phyloP scores from a whole-genome alignment of 1,139 yeast species.

The Pichia sp. region DNA sequence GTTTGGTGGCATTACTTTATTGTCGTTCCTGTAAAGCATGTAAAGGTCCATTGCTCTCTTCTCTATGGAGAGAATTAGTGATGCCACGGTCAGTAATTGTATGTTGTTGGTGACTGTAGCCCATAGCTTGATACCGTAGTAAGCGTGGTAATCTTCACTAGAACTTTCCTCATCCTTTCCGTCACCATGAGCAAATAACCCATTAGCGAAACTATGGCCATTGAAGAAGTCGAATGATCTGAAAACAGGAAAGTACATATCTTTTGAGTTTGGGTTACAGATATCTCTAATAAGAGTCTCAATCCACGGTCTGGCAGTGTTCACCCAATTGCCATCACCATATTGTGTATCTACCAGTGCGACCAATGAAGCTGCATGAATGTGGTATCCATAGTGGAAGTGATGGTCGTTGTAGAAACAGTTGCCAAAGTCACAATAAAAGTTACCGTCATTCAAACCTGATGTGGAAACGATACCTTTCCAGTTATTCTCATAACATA shows the following conservation, averaged over 20 bases:
- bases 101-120: conserved; percentile 52
- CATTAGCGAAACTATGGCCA: conserved; percentile 83
- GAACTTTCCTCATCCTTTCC: conserved; percentile 78
- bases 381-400: conserved; percentile 75
- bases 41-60: conserved; percentile 56
- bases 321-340: conserved; percentile 49
- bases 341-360: conserved; percentile 48
- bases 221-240: conserved; percentile 75
- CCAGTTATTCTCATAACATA: conserved; percentile 66
- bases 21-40: conserved; percentile 53
- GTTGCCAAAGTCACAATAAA: conserved; percentile 64
- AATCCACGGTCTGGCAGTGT: conserved; percentile 50
- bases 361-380: conserved; percentile 66
- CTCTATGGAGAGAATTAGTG: conserved; percentile 59
- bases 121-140: conserved; percentile 71
- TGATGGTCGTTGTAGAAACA: conserved; percentile 78
- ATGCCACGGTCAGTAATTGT: conserved; percentile 51
- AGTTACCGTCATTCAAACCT: conserved; percentile 45
- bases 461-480: conserved; percentile 72
- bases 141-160: conserved; percentile 71
- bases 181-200: conserved; percentile 67
- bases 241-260: conserved; percentile 64
- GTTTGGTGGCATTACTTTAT: conserved; percentile 48
- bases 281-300: conserved; percentile 63
- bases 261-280: conserved; percentile 57